Evolutionary conservation across 306 rosid genomes (phyloP).

Genomic region (Vigna reflexopilosa): DNA sequence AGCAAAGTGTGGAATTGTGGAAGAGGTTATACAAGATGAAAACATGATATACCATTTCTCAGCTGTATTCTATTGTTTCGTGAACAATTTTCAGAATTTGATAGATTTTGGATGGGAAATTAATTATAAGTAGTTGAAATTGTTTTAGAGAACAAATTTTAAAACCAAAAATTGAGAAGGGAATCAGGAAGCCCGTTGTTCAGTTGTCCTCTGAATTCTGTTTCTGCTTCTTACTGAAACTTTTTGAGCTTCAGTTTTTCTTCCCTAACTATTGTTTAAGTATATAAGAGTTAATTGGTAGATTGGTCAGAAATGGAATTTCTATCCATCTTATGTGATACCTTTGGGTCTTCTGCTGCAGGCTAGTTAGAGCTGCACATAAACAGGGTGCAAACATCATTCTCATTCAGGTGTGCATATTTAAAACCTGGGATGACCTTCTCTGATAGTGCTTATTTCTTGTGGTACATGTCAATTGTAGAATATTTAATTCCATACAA

Average conservation of each 20-base stretch:
- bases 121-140: not conserved
- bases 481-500: not conserved
- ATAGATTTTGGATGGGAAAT: not conserved
- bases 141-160: not conserved
- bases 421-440: slow-evolving; percentile 19
- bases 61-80: not conserved
- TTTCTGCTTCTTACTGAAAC: not conserved
- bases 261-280: not conserved
- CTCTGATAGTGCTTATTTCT: slow-evolving; percentile 17
- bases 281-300: slow-evolving; percentile 1
- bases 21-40: not conserved
- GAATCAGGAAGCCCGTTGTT: not conserved
- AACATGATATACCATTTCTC: not conserved
- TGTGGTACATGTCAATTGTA: not conserved
- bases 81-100: not conserved
- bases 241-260: not conserved
- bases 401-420: slow-evolving; percentile 81
- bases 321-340: slow-evolving; percentile 32
- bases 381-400: slow-evolving; percentile 81
- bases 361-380: slow-evolving; percentile 91
- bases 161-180: not conserved
- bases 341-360: slow-evolving; percentile 56
- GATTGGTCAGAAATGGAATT: slow-evolving; percentile 8
- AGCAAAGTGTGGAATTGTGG: no score
- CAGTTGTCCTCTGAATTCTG: not conserved